Conservation (phyloP, 1,284 basidiomycete genomes). For the Ustilago trichophora region DNA sequence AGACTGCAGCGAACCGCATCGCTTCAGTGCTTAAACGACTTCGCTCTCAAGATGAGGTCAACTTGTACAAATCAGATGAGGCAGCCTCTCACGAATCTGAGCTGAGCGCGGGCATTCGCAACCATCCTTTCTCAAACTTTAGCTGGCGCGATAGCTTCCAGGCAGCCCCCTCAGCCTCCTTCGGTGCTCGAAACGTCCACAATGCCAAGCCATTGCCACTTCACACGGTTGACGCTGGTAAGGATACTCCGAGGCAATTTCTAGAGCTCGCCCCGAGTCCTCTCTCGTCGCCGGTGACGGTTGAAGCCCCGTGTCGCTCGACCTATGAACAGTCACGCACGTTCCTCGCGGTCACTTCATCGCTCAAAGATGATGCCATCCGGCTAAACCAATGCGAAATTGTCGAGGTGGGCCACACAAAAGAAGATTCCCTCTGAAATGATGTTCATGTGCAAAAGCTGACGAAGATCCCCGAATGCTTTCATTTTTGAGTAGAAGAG, state of each 20-base stretch:
- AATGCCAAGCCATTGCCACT: no score
- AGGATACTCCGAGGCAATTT: no score
- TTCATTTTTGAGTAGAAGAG: no score
- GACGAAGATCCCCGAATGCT: no score
- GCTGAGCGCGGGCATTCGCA: background rate
- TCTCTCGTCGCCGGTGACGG: background rate
- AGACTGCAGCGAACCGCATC: constrained; percentile 12
- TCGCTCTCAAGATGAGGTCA: background rate
- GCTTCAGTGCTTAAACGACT: background rate
- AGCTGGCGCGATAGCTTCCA: no score
- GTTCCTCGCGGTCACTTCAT: constrained; percentile 7
- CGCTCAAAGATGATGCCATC: constrained; percentile 1
- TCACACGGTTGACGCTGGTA: no score
- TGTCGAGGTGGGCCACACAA: constrained; percentile 2
- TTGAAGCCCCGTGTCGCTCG: background rate
- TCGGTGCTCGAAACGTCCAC: no score
- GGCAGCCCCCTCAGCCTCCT: no score
- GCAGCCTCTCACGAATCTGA: background rate
- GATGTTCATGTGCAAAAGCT: no score
- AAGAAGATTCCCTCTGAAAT: no score
- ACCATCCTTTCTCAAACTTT: constrained; percentile 8
- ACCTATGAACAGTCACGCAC: constrained; percentile 9
- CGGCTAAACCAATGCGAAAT: constrained; percentile 5
- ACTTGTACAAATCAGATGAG: background rate
- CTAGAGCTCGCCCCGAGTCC: background rate